Conservation (phyloP, 108 stramenopile genomes). For the Nannochloropsis gaditana region DNA sequence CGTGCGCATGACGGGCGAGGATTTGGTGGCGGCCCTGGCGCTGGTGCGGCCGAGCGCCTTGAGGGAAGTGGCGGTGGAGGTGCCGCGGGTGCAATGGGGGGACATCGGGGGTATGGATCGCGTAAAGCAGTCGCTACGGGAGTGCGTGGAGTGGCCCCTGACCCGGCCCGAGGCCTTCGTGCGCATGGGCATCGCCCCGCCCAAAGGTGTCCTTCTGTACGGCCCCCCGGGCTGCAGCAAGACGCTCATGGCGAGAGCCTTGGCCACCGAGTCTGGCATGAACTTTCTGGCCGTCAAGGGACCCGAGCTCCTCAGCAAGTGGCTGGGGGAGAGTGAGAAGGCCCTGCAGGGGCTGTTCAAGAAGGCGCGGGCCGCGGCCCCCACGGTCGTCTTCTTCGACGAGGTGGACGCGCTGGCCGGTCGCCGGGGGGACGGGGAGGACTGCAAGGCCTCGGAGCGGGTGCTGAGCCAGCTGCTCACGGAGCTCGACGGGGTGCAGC, state of each 20-base stretch:
- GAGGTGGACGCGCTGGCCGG: conserved; percentile 96
- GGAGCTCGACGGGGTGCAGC: conserved; percentile 56
- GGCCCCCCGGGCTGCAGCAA: conserved; percentile 64
- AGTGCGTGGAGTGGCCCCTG: conserved; percentile 59
- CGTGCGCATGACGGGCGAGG: conserved; percentile 16
- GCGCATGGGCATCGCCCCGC: conserved; percentile 42
- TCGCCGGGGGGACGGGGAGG: conserved; percentile 67
- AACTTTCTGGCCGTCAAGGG: conserved; percentile 57
- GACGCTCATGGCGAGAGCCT: conserved; percentile 57
- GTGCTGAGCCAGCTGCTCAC: conserved; percentile 67
- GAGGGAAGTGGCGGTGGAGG: conserved; percentile 53
- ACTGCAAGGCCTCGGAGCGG: conserved; percentile 63
- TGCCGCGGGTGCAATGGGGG: conserved; percentile 46
- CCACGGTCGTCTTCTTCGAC: conserved; percentile 93
- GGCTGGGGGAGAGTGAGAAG: conserved; percentile 58
- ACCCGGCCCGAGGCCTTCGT: conserved; percentile 45
- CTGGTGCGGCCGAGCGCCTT: conserved; percentile 46
- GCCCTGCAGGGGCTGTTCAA: conserved; percentile 55
- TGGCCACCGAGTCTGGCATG: conserved; percentile 56
- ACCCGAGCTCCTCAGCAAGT: conserved; percentile 56
- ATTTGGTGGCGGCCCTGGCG: conserved; percentile 34
- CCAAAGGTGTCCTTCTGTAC: conserved; percentile 57
- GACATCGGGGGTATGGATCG: conserved; percentile 57
- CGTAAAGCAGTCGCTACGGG: conserved; percentile 54
- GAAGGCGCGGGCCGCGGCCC: conserved; percentile 62